These are phyloP conservation scores for Suhomyces terraborum DNA, from an alignment of 1,139 yeast species.

Conservation along the genomic window DNA sequence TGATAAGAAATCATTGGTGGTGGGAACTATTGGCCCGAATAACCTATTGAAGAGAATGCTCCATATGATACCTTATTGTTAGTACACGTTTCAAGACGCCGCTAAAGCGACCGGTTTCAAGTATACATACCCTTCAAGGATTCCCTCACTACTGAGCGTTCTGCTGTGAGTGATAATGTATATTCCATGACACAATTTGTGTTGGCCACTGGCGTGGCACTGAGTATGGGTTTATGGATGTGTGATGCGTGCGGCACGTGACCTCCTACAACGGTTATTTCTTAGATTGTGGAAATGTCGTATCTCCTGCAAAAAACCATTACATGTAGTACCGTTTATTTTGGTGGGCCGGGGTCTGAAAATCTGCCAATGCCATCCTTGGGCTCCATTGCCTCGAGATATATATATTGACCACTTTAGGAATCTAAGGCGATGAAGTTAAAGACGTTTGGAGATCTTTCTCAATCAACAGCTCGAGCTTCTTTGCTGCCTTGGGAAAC, in stretches of 20 bases:
- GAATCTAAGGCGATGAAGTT: too few relatives aligned
- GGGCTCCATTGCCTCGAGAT: too few relatives aligned
- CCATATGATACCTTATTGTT: constrained; percentile 56
- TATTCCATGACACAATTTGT: constrained; percentile 35
- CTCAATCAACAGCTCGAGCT: constrained; percentile 38
- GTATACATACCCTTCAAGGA: constrained; percentile 46
- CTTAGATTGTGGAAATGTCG: too few relatives aligned
- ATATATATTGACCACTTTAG: too few relatives aligned
- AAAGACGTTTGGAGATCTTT: not conserved
- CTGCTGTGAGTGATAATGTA: constrained; percentile 40
- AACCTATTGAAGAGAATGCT: constrained; percentile 70
- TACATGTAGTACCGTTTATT: too few relatives aligned
- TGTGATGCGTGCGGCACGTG: constrained; percentile 7
- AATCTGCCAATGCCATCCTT: too few relatives aligned
- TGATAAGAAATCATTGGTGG: constrained; percentile 45
- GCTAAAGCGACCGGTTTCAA: not conserved
- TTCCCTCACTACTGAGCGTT: constrained; percentile 46
- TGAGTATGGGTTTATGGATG: constrained; percentile 2
- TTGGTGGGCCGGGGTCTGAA: too few relatives aligned
- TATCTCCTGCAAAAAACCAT: not conserved
- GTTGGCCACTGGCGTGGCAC: constrained; percentile 1
- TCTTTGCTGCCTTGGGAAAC: constrained; percentile 38
- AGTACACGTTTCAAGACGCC: not conserved
- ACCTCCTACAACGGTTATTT: not conserved
- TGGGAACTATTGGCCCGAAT: constrained; percentile 66